Conservation (phyloP, 2,329 filamentous ascomycete species). For the Aureobasidium vineae region DNA sequence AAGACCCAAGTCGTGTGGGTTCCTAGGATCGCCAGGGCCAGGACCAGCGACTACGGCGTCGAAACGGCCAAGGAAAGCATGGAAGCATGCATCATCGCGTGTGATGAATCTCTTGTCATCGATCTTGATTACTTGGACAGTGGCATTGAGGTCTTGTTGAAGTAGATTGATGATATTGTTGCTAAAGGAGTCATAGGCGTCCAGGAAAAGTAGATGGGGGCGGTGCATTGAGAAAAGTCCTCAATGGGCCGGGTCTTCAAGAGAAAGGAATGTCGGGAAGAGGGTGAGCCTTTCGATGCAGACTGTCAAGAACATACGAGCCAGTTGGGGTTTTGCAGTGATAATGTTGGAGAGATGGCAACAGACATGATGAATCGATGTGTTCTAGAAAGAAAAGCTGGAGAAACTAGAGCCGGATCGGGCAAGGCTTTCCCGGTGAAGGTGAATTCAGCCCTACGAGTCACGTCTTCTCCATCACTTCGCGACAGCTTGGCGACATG, state of each 20-base stretch:
- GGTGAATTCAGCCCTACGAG: conserved; percentile 18
- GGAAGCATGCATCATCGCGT: conserved; percentile 41
- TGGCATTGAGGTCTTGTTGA: conserved; percentile 63
- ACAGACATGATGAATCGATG: conserved; percentile 9
- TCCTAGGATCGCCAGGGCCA: conserved; percentile 77
- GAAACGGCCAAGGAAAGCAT: conserved; percentile 57
- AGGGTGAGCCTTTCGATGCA: conserved; percentile 18
- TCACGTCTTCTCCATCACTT: not conserved
- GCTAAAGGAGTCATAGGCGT: conserved; percentile 95
- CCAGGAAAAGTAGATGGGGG: conserved; percentile 70
- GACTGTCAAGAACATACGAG: conserved; percentile 25
- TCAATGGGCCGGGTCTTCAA: not conserved
- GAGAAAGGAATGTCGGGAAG: conserved; percentile 26
- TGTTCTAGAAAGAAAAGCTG: conserved; percentile 26
- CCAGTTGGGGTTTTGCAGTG: not conserved
- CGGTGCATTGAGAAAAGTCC: conserved; percentile 31
- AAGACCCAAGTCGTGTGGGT: conserved; percentile 73
- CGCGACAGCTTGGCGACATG: conserved; percentile 20
- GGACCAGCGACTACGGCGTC: conserved; percentile 88
- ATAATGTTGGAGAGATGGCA: not conserved
- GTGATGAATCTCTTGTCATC: conserved; percentile 48
- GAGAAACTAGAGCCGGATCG: conserved; percentile 18
- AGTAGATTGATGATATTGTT: conserved; percentile 90
- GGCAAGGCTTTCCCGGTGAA: conserved; percentile 17
- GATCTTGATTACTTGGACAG: conserved; percentile 67